Base-by-base conservation (phyloP, 148 eudicot genomes). In the Limonium bicolor region DNA sequence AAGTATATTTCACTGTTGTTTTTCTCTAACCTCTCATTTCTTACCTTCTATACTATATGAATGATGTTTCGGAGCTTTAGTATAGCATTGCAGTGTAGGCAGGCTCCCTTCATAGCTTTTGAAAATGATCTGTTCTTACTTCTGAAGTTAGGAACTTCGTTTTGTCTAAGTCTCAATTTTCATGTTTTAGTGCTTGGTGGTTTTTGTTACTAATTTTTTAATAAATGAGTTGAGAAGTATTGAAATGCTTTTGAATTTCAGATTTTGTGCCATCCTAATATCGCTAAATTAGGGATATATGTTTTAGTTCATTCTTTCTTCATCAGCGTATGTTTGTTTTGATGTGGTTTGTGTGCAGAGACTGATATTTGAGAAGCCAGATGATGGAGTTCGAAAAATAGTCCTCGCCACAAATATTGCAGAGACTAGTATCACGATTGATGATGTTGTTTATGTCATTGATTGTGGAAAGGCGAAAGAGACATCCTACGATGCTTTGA, bases 401-500 rank as follows among this genome's bases (percentile, higher is more conserved):
- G 85, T 90, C 27, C 77, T 84, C 55, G 95, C 97, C 40, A 90
- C 97, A 29, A 90, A 90, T 71, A 90, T 90, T 90, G 95, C 95
- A 16, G 97, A 90, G 71, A 90, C 97, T 55, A 90, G 97, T 65
- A 90, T 90, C 23, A 90, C 97, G n/a, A 90, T 90, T 34, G 85
- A 90, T 71, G 97, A 90, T 60, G 63, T 84, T 16, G 93, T 90
- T 25, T 90, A 74, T 65, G 97, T 90, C 44, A 80, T 90, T 60
- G 97, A 90, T 53, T 90, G 97, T 54, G 97, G 97, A 50, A 90
- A 90, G 78, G 97, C 97, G 23, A 90, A 90, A 62, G 97, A 90
- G 75, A 80, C 97, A n/a, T 74, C 93, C 37, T 90, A 84, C 63
- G 97, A 90, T 73, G 97, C 97, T 27, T 64, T 90, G 41, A 90